A percentile compares a stretch with the other conserved stretches of the same genome.
Evolutionary conservation across 1,139 yeast genomes (phyloP).

Genomic region (Yamadazyma taylorii): DNA sequence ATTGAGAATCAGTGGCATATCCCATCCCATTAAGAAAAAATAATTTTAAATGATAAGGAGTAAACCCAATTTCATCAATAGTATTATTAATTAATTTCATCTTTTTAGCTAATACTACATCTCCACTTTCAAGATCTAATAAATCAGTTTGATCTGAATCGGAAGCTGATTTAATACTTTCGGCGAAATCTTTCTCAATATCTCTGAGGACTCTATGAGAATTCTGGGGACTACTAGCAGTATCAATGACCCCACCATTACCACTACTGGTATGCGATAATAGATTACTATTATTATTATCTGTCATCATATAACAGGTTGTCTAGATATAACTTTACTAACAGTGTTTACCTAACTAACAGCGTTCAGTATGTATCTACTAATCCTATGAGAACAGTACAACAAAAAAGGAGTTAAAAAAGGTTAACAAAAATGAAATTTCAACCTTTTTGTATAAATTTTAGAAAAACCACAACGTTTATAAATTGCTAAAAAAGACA

Average conservation of each 20-base stretch:
- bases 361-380: too few relatives aligned
- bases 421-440: too few relatives aligned
- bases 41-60: conserved; percentile 34
- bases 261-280: neutral
- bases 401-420: too few relatives aligned
- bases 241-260: neutral
- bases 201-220: conserved; percentile 2
- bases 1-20: conserved; percentile 61
- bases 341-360: too few relatives aligned
- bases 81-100: conserved; percentile 33
- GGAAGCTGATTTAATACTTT: conserved; percentile 13
- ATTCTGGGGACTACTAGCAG: neutral
- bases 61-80: conserved; percentile 38
- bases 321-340: too few relatives aligned
- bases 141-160: conserved; percentile 20
- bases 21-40: conserved; percentile 60
- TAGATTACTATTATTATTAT: too few relatives aligned
- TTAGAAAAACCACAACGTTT: too few relatives aligned
- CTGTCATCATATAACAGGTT: too few relatives aligned
- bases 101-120: conserved; percentile 25
- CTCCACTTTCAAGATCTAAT: conserved; percentile 26
- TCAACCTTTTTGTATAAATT: too few relatives aligned
- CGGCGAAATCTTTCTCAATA: conserved; percentile 14
- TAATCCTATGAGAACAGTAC: too few relatives aligned
- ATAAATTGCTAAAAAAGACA: too few relatives aligned